Percentiles rank a stretch among this genome's conserved stretches.
Evolutionary conservation across 768 basidiomycete species (phyloP).

Genomic region (Tylopilus sp.): DNA sequence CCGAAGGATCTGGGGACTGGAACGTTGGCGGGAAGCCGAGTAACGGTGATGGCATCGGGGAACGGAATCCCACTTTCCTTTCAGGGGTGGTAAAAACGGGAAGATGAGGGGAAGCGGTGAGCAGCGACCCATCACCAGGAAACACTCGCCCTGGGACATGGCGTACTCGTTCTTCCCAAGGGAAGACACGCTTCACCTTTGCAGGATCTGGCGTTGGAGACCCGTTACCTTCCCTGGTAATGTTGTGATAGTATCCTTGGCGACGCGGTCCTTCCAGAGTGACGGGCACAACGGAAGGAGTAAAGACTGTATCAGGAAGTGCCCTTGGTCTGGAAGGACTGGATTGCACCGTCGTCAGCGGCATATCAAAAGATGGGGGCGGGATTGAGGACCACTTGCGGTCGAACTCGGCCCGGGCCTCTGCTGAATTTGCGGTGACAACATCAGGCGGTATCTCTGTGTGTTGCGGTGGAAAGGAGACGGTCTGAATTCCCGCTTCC

Average conservation of each 20-base stretch:
- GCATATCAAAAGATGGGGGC: slow-evolving; percentile 25
- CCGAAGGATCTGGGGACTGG: slow-evolving; percentile 82
- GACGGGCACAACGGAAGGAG: slow-evolving; percentile 53
- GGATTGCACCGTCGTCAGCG: slow-evolving; percentile 19
- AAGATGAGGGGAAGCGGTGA: slow-evolving; percentile 31
- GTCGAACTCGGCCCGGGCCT: slow-evolving; percentile 75
- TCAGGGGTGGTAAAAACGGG: slow-evolving; percentile 32
- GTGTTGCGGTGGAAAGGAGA: slow-evolving; percentile 15
- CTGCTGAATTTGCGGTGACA: slow-evolving; percentile 53
- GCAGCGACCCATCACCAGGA: slow-evolving; percentile 58
- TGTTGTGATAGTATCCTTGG: slow-evolving; percentile 71
- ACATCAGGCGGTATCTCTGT: slow-evolving; percentile 70
- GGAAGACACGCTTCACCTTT: slow-evolving; percentile 80
- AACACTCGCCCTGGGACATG: slow-evolving; percentile 68
- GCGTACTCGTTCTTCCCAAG: slow-evolving; percentile 88
- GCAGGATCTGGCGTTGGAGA: slow-evolving; percentile 62
- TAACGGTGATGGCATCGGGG: slow-evolving; percentile 33
- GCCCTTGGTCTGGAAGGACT: slow-evolving; percentile 15
- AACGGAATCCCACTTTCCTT: slow-evolving; percentile 12
- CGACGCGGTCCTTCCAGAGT: slow-evolving; percentile 66
- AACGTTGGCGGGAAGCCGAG: slow-evolving; percentile 54
- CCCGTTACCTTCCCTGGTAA: slow-evolving; percentile 41
- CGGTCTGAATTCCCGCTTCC: slow-evolving; percentile 22
- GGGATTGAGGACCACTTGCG: slow-evolving; percentile 35
- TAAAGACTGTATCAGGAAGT: slow-evolving; percentile 46